Conservation (phyloP, 768 basidiomycete species). For the Phanerochaete carnosa region DNA sequence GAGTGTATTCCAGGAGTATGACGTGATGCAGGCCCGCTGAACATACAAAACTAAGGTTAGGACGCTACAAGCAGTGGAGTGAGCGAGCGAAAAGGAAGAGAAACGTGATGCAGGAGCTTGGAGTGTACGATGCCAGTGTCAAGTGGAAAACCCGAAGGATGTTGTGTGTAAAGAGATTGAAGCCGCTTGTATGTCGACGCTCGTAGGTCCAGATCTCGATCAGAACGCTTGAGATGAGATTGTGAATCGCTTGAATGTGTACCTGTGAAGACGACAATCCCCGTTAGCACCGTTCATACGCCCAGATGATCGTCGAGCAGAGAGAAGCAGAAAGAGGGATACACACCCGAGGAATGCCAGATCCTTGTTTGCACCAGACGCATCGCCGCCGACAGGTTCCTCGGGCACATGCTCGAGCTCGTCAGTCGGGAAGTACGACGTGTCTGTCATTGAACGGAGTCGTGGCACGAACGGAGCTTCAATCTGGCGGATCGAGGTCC, state of each 20-base stretch:
- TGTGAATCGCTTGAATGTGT: conserved; percentile 77
- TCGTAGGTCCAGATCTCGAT: conserved; percentile 2
- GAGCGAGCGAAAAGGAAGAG: neutral
- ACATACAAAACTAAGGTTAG: neutral
- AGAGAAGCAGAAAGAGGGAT: neutral
- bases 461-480: conserved; percentile 97
- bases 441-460: conserved; percentile 89
- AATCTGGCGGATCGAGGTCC: conserved; percentile 82
- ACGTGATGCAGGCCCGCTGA: neutral
- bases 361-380: conserved; percentile 46
- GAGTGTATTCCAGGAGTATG: neutral
- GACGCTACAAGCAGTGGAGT: neutral
- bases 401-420: conserved; percentile 78
- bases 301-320: neutral
- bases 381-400: conserved; percentile 37
- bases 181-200: neutral
- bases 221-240: conserved; percentile 57
- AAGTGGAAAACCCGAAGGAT: neutral
- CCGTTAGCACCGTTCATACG: conserved; percentile 1
- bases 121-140: neutral
- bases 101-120: neutral
- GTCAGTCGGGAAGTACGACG: conserved; percentile 97
- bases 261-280: conserved; percentile 36
- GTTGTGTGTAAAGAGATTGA: neutral
- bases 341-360: conserved; percentile 56